Evolutionary conservation across 805 yeast species (phyloP), one percentile per base, ranked within the genome.

Genomic region (Starmerella davenportii): DNA sequence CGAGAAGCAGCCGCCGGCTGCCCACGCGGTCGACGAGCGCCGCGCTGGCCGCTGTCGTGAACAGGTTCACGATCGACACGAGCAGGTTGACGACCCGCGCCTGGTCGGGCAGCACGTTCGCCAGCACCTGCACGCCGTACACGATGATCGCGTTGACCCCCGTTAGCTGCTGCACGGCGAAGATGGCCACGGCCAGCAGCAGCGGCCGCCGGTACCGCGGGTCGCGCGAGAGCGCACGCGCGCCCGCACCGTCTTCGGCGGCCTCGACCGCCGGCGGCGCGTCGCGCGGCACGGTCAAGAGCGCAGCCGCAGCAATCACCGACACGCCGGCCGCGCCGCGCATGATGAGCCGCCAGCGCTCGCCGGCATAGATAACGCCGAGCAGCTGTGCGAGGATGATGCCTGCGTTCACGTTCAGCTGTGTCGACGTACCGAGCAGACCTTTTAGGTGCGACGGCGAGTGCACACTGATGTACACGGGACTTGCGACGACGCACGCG

Each of bases 131-230:
- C 4, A 87, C 95, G 4, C 98, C 98, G 56, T 87, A 90, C 54
- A 87, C 81, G 17, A 90, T 73, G 43, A 90, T 82, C 2, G 94
- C 74, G 56, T 90, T 90, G 54, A 90, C 80, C 25, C 98, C 98
- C 49, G 82, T 74, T 41, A 87, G 71, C 56, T 90, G 98, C 60
- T 90, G 98, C 15, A 85, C 76, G 17, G 76, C 61, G 64, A 85
- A 69, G 15, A 82, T 66, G 2, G 77, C 71, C 0, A 84, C 71
- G 8, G 84, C 79, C 1, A 75, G 77, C 16, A 68, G 50, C 35
- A 75, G 63, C 4, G 90, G 74, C 38, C 69, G 69, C 25, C 60
- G 55, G 57, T 69, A 82, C 33, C 57, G 64, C 0, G 70, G 59
- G 15, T 65, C 59, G 1, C 63, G 62, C 33, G 78, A 46, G 53